Percentiles rank a stretch among this genome's conserved stretches.
phyloP scores from a whole-genome alignment of 257 asterid genomes.

The Handroanthus guayacan region DNA sequence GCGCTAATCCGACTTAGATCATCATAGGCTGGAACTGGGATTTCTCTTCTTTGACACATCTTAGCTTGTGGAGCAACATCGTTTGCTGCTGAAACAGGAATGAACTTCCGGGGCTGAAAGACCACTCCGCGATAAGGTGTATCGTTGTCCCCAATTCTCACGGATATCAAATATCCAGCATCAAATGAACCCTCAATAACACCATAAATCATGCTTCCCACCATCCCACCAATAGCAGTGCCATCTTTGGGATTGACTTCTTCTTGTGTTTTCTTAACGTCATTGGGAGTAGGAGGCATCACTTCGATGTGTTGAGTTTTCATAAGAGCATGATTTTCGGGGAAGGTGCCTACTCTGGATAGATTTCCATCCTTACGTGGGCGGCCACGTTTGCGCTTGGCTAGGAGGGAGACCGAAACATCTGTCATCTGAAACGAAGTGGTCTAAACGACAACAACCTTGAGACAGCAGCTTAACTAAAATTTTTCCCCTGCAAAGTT shows the following conservation, averaged over 20 bases:
- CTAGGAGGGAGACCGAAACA: constrained; percentile 50
- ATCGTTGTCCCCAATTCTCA: constrained; percentile 54
- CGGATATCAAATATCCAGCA: constrained; percentile 76
- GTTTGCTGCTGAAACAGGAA: constrained; percentile 61
- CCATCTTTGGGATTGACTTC: constrained; percentile 28
- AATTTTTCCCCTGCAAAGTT: constrained; percentile 3
- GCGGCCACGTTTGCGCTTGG: constrained; percentile 81
- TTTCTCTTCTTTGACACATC: constrained; percentile 57
- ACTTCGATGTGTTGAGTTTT: constrained; percentile 9
- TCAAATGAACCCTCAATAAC: constrained; percentile 81
- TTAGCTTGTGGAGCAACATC: constrained; percentile 79
- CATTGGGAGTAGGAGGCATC: constrained; percentile 31
- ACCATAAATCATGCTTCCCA: constrained; percentile 68
- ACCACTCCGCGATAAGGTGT: constrained; percentile 72
- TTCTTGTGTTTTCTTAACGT: constrained; percentile 19
- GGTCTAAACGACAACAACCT: constrained; percentile 31
- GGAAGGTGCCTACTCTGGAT: constrained; percentile 41
- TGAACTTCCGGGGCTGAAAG: constrained; percentile 60
- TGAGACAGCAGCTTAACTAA: neutral
- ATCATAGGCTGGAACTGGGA: constrained; percentile 39
- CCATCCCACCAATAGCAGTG: constrained; percentile 35
- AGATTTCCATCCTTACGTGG: constrained; percentile 73
- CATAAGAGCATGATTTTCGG: constrained; percentile 2
- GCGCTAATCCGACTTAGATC: constrained; percentile 37
- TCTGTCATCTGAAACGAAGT: constrained; percentile 48